Evolutionary conservation across 306 rosid genomes (phyloP), one percentile per base, ranked within the genome.

Genomic region (Mucuna pruriens): DNA sequence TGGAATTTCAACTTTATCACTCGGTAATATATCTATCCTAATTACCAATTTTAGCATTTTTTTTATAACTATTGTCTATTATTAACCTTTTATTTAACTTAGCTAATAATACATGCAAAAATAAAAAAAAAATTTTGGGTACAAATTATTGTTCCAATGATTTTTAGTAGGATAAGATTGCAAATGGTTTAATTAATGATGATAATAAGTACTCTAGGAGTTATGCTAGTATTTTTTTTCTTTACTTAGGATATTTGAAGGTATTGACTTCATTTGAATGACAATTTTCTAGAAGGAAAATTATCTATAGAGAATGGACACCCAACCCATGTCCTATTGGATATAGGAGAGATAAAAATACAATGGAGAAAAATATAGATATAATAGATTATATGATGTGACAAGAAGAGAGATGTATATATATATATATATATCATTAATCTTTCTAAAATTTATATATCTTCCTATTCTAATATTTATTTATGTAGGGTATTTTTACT

Each of bases 1-100:
- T 96, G 76, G 97, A 87, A 33, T 93, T 95, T 80, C 99, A 93
- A 80, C 92, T 93, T 34, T 93, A 93, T 80, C 25, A 87, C 4
- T 93, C 94, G 71, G 98, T 93, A 90, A 82, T 75, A 4, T 60
- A 58, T 72, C 36, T 61, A 4, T 45, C 51, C 19, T 11, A 26
- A 9, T 16, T 52, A 1, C 12, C 44, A 16, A 0, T 5, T 6
- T 31, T 31, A 15, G 2, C 25, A 26, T 8, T 64, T 36, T 34
- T n/a, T 33, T 46, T 3, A 44, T 44, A 48, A 2, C 4, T 20
- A 48, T 48, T 48, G n/a, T 10, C 16, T 42, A 29, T 1, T 29
- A 29, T 29, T 29, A 29, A 29, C 31, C 31, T 29, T 29, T 29
- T n/a, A n/a, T n/a, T n/a, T n/a, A n/a, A n/a, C n/a, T 29, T 39